Percentiles rank a stretch among this genome's conserved stretches.
Evolutionary conservation across 495 filamentous ascomycete species (phyloP).

Genomic region (Coniosporium apollinis): DNA sequence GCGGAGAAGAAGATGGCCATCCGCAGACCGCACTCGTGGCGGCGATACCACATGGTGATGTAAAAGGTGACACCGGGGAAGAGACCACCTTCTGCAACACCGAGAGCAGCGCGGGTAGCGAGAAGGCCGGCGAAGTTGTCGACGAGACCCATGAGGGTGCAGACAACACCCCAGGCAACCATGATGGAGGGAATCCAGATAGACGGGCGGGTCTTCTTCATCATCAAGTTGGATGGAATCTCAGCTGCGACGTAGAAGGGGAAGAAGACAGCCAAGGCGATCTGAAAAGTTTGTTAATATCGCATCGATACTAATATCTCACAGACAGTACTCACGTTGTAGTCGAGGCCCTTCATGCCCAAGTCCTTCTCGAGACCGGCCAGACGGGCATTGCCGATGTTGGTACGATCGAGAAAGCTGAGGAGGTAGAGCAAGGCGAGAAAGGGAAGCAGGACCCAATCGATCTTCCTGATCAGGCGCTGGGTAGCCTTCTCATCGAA

Average conservation of each 20-base stretch:
- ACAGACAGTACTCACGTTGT: slow-evolving; percentile 9
- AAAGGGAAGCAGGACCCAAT: neutral
- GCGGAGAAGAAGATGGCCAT: slow-evolving; percentile 23
- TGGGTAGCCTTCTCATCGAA: neutral
- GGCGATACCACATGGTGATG: slow-evolving; percentile 18
- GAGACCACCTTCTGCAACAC: slow-evolving; percentile 17
- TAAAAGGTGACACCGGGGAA: slow-evolving; percentile 22
- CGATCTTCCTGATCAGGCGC: neutral
- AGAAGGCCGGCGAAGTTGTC: slow-evolving; percentile 15
- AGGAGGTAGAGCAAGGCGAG: neutral
- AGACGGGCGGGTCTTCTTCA: slow-evolving; percentile 69
- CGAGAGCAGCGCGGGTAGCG: slow-evolving; percentile 15
- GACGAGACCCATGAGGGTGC: slow-evolving; percentile 17
- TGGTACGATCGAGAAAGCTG: slow-evolving; percentile 16
- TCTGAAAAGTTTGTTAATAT: neutral
- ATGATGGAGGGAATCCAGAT: slow-evolving; percentile 61
- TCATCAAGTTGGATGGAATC: slow-evolving; percentile 75
- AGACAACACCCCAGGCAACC: slow-evolving; percentile 34
- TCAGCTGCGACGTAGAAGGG: slow-evolving; percentile 84
- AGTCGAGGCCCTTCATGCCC: slow-evolving; percentile 14
- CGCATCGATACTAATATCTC: neutral
- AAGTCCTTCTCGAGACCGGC: slow-evolving; percentile 11
- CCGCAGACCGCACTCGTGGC: slow-evolving; percentile 12
- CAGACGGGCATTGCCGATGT: slow-evolving; percentile 16
- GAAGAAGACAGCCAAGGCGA: slow-evolving; percentile 60